Evolutionary conservation across 2,329 filamentous ascomycete species (phyloP).

Genomic region (Xylaria sp.): DNA sequence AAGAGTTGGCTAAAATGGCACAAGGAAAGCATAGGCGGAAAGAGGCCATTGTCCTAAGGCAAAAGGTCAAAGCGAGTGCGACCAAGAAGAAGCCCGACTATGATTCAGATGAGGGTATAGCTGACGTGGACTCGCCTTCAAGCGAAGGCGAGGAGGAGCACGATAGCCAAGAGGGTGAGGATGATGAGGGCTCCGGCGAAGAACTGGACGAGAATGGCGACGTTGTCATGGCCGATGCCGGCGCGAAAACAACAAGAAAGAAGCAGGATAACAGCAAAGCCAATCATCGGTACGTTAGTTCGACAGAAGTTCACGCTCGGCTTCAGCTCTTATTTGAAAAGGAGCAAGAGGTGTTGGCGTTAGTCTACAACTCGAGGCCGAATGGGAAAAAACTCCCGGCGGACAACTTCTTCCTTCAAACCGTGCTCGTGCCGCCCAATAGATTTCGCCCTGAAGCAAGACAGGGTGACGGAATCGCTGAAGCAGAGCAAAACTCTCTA

Average conservation of each 20-base stretch:
- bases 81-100: slow-evolving; percentile 52
- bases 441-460: slow-evolving; percentile 87
- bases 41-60: slow-evolving; percentile 72
- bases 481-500: slow-evolving; percentile 86
- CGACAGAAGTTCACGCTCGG: slow-evolving; percentile 83
- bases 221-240: slow-evolving; percentile 66
- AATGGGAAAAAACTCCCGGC: slow-evolving; percentile 71
- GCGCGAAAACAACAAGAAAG: slow-evolving; percentile 46
- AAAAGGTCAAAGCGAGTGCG: slow-evolving; percentile 45
- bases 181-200: slow-evolving; percentile 56
- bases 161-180: slow-evolving; percentile 41
- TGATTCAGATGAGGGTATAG: slow-evolving; percentile 74
- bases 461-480: slow-evolving; percentile 82
- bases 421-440: slow-evolving; percentile 89
- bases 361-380: slow-evolving; percentile 86
- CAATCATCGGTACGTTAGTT: slow-evolving; percentile 79
- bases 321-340: slow-evolving; percentile 84
- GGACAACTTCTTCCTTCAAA: slow-evolving; percentile 94
- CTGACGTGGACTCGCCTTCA: slow-evolving; percentile 67
- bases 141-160: slow-evolving; percentile 56
- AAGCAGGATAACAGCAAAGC: slow-evolving; percentile 51
- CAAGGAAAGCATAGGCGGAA: slow-evolving; percentile 72
- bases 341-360: slow-evolving; percentile 82
- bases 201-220: slow-evolving; percentile 65
- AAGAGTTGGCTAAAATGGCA: slow-evolving; percentile 81